Evolutionary conservation across 1,284 basidiomycete species (phyloP).

Genomic region (Heterobasidion annosum): DNA sequence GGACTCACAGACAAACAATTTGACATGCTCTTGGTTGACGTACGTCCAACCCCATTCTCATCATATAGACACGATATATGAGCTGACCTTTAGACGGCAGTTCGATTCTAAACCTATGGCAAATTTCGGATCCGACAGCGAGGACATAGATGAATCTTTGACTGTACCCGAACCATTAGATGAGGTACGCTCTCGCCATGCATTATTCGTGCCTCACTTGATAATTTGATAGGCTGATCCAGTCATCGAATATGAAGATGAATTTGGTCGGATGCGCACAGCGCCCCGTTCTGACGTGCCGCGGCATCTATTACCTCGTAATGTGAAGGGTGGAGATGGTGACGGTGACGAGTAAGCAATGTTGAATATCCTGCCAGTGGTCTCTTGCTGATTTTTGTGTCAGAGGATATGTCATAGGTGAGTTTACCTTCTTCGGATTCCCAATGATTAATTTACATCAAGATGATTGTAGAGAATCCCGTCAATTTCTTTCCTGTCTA

Average conservation of each 20-base stretch:
- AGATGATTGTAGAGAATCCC: conserved; percentile 51
- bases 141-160: conserved; percentile 66
- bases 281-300: conserved; percentile 72
- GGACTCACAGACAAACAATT: conserved; percentile 75
- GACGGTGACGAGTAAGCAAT: conserved; percentile 49
- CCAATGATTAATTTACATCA: conserved; percentile 1
- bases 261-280: conserved; percentile 71
- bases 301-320: conserved; percentile 39
- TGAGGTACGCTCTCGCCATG: conserved; percentile 11
- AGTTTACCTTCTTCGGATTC: conserved; percentile 19
- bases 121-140: conserved; percentile 55
- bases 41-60: conserved; percentile 28
- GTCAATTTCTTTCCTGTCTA: conserved; percentile 80
- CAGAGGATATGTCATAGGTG: conserved; percentile 29
- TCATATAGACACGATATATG: neutral
- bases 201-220: neutral
- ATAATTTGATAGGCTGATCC: conserved; percentile 50
- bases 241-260: conserved; percentile 78
- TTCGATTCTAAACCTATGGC: conserved; percentile 63
- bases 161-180: conserved; percentile 39
- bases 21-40: conserved; percentile 75
- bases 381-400: conserved; percentile 1
- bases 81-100: conserved; percentile 24
- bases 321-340: conserved; percentile 18
- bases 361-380: neutral